Conservation (phyloP, 805 yeast species). For the Candida caryicola region DNA sequence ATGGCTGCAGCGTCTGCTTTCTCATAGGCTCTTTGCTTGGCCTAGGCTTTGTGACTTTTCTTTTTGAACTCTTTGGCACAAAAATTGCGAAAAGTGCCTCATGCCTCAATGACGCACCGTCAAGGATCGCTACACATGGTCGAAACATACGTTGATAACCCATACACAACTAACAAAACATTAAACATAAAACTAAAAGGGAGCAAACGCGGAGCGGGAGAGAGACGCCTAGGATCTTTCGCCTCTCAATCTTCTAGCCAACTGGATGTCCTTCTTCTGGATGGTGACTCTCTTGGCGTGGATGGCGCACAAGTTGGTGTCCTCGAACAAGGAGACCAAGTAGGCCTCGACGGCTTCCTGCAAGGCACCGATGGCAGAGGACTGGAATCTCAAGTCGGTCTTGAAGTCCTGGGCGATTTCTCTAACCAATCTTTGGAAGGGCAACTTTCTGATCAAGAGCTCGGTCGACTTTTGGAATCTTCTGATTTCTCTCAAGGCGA, state of each 20-base stretch:
- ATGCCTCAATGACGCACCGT: too few species aligned
- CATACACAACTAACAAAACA: background rate
- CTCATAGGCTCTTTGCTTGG: background rate
- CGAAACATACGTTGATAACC: slow-evolving; percentile 7
- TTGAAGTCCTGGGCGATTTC: slow-evolving; percentile 48
- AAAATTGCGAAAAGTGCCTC: too few species aligned
- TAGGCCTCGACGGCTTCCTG: slow-evolving; percentile 48
- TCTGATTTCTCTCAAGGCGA: slow-evolving; percentile 48
- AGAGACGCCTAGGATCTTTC: slow-evolving; percentile 38
- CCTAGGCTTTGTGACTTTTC: background rate
- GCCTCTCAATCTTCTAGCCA: slow-evolving; percentile 50
- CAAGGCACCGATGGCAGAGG: slow-evolving; percentile 47
- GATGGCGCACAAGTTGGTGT: slow-evolving; percentile 48
- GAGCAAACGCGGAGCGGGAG: background rate
- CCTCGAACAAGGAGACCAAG: slow-evolving; percentile 46
- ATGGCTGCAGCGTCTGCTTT: background rate
- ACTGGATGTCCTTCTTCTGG: slow-evolving; percentile 48
- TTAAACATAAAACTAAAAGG: background rate
- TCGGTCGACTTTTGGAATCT: slow-evolving; percentile 48
- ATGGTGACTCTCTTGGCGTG: slow-evolving; percentile 50
- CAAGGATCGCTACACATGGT: too few species aligned
- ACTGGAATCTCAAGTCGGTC: slow-evolving; percentile 47
- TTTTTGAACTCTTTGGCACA: too few species aligned
- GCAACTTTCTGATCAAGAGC: slow-evolving; percentile 46
- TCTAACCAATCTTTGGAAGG: slow-evolving; percentile 48